These are phyloP conservation scores for Orobanche coerulescens DNA, from an alignment of 257 asterid genomes.

Conservation along the genomic window DNA sequence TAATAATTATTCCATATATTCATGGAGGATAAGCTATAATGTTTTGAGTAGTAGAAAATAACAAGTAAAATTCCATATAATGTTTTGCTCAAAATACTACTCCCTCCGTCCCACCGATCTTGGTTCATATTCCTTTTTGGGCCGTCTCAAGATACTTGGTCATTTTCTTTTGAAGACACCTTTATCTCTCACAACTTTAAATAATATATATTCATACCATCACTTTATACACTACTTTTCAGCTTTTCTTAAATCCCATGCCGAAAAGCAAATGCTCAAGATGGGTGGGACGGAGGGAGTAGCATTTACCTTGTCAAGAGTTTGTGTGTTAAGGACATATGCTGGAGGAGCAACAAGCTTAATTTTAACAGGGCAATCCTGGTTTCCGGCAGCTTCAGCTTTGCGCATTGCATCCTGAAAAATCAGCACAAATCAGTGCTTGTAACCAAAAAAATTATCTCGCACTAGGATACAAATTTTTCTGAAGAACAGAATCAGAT, in stretches of 20 bases:
- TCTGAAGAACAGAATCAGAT: neutral
- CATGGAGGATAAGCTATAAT: neutral
- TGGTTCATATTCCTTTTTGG: no score
- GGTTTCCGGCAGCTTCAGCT: conserved; percentile 97
- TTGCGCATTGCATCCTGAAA: conserved; percentile 92
- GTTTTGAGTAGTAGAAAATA: neutral
- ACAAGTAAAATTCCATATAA: neutral
- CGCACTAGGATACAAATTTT: neutral
- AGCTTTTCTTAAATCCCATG: no score
- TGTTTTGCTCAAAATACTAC: no score
- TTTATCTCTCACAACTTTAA: no score
- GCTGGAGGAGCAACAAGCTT: conserved; percentile 94
- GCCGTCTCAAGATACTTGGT: no score
- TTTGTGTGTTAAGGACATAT: conserved; percentile 79
- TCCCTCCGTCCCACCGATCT: no score
- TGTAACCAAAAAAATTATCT: neutral
- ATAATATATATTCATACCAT: no score
- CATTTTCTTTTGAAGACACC: no score
- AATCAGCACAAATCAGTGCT: conserved; percentile 19
- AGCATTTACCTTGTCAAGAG: conserved; percentile 73
- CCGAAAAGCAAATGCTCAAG: no score
- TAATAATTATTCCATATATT: neutral
- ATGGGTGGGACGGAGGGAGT: no score
- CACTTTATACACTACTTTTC: no score
- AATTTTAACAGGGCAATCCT: conserved; percentile 89